Conservation (phyloP, 495 filamentous ascomycete species). For the Schizothecium vesticola region DNA sequence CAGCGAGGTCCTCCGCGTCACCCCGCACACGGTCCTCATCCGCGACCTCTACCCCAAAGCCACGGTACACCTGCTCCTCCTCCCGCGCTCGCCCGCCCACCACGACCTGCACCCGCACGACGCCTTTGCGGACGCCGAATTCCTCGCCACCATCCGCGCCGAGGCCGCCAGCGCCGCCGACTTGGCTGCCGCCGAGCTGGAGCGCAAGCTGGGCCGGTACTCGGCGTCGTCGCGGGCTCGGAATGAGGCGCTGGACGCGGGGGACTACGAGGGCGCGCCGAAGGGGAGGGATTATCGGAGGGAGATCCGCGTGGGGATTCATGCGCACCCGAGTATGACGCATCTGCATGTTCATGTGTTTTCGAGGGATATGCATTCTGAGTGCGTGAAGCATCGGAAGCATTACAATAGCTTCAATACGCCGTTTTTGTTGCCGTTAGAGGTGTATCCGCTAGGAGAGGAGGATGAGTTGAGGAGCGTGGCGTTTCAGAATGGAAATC, state of each 20-base stretch:
- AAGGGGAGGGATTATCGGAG: slow-evolving; percentile 68
- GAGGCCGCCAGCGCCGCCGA: slow-evolving; percentile 57
- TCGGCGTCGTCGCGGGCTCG: slow-evolving; percentile 54
- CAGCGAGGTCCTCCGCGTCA: slow-evolving; percentile 60
- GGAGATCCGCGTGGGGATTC: slow-evolving; percentile 75
- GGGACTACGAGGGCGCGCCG: slow-evolving; percentile 48
- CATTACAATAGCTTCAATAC: slow-evolving; percentile 93
- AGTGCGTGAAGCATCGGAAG: slow-evolving; percentile 68
- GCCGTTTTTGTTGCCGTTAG: slow-evolving; percentile 76
- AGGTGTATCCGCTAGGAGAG: slow-evolving; percentile 67
- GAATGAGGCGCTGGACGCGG: slow-evolving; percentile 45
- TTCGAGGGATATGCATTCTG: slow-evolving; percentile 64
- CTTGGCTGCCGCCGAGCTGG: slow-evolving; percentile 69
- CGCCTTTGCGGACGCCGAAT: slow-evolving; percentile 65
- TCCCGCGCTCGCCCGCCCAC: slow-evolving; percentile 64
- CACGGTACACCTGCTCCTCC: slow-evolving; percentile 75
- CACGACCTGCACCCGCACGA: slow-evolving; percentile 68
- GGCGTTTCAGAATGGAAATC: slow-evolving; percentile 44
- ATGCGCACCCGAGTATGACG: slow-evolving; percentile 85
- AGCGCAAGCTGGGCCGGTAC: slow-evolving; percentile 58
- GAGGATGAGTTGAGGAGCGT: slow-evolving; percentile 57
- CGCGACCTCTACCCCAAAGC: slow-evolving; percentile 83
- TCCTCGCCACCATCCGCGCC: slow-evolving; percentile 57
- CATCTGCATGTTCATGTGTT: slow-evolving; percentile 91
- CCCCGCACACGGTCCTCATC: slow-evolving; percentile 70